Base-by-base conservation (phyloP, 2,329 filamentous ascomycete species). In the Myriosclerotinia duriaeana region DNA sequence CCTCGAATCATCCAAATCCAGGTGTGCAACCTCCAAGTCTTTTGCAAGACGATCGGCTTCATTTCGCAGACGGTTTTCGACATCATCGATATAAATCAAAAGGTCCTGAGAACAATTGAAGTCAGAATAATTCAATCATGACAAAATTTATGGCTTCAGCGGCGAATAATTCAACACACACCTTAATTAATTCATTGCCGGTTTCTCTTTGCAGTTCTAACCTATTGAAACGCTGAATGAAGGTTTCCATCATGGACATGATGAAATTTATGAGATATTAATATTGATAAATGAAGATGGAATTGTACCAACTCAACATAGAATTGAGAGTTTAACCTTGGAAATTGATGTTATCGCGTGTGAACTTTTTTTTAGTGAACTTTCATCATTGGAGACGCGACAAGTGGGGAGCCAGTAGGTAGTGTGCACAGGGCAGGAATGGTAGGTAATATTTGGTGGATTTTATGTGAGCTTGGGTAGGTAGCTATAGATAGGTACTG, bases 1-100 rank as follows among this genome's bases (percentile, higher is more conserved):
- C 9, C 76, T 79, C n/a, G 83, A 79, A 73, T 83, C 79, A 9
- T 79, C 77, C 17, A 86, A 78, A 70, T 87, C 84, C 68, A 86
- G 78, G 62, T 80, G 77, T 44, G 78, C 74, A 69, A 83, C 78
- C 53, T 74, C 76, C 14, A 86, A 73, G 66, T 81, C 76, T 48
- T 78, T 75, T 54, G 68, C 71, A 6, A 87, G 76, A 11, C 71
- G 72, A 1, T 71, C 69, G 68, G 82, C 85, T 71, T 87, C 82
- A 46, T 77, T 72, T 30, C 77, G 78, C 5, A 84, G 73, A 7
- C 67, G 72, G 22, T 74, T 76, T 72, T 87, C 82, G 59, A 83
- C 67, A 17, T 72, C 71, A 67, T 85, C 78, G 69, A 76, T 76
- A 69, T 83, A 82, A 54, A 79, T 71, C 66, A 84, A 74, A 40